These are phyloP conservation scores for Plenodomus tracheiphilus DNA, from an alignment of 2,329 filamentous ascomycete species.

Conservation along the genomic window DNA sequence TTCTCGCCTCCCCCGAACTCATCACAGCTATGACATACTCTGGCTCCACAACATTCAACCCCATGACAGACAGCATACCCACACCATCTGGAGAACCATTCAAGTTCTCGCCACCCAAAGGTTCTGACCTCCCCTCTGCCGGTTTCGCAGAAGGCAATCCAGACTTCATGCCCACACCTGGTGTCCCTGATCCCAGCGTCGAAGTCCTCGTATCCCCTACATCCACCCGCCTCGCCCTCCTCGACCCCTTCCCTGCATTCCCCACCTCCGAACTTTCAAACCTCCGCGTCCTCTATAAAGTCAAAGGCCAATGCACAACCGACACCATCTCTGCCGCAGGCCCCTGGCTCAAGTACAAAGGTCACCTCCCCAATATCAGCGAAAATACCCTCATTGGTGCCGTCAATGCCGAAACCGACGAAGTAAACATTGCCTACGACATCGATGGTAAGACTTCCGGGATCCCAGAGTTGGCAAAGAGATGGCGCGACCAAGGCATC, in stretches of 20 bases:
- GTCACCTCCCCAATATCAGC: constrained; percentile 95
- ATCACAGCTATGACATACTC: constrained; percentile 96
- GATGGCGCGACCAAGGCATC: constrained; percentile 75
- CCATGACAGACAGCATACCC: constrained; percentile 80
- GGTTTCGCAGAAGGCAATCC: constrained; percentile 84
- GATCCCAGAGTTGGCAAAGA: constrained; percentile 83
- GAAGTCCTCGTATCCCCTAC: constrained; percentile 79
- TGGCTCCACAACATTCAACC: constrained; percentile 93
- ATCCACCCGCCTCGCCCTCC: constrained; percentile 86
- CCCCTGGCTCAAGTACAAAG: constrained; percentile 99
- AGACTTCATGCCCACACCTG: constrained; percentile 72
- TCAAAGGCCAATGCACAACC: constrained; percentile 96
- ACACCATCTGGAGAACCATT: constrained; percentile 82
- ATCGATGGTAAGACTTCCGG: constrained; percentile 72
- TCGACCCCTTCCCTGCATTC: constrained; percentile 89
- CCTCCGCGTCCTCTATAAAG: constrained; percentile 90
- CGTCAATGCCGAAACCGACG: constrained; percentile 86
- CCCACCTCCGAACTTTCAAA: constrained; percentile 72
- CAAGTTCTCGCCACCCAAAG: constrained; percentile 76
- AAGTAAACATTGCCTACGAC: constrained; percentile 92
- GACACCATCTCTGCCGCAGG: constrained; percentile 97
- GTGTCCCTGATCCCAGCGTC: constrained; percentile 69
- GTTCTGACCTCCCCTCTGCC: constrained; percentile 63
- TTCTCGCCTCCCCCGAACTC: constrained; percentile 93
- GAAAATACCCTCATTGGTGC: constrained; percentile 97